Base-by-base conservation (phyloP, 2,329 filamentous ascomycete species). In the Helotiales sp. region DNA sequence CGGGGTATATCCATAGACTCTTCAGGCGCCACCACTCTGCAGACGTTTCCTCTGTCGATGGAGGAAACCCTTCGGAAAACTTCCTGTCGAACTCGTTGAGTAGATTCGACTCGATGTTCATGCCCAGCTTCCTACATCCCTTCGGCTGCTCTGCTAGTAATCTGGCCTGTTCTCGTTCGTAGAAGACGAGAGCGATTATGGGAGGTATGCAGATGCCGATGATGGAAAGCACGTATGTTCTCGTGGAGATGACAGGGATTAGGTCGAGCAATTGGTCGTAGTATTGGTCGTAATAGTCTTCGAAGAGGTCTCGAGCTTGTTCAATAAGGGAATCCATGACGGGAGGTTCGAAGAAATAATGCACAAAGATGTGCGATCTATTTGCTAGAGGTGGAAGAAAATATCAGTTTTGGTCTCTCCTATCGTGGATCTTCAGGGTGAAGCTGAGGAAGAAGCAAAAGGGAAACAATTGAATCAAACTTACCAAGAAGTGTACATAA, bases 1-100 rank as follows among this genome's bases (percentile, higher is more conserved):
- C 76, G 0, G 93, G 92, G 72, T 95, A 93, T 59, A 92, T 81
- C 75, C 86, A 87, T 52, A 96, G 77, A 55, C 88, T 89, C 71
- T 91, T 87, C 48, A 88, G 75, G 33, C 73, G 74, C 73, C 78
- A 79, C 56, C 71, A 71, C 22, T 61, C 70, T 7, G 63, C 61
- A 4, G 69, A 70, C 25, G 67, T 57, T 36, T 69, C 63, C 52
- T 77, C 74, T n/a, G 64, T 67, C 22, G 52, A 57, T 3, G 72
- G 65, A 3, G 63, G 63, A 38, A 69, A 66, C 17, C 73, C 75
- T 22, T 72, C 62, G 48, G 67, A 74, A 67, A 81, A 83, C 53
- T 77, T 77, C 10, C 75, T 74, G 46, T 82, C 75, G 63, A 79
- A 82, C 67, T 86, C 81, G 67, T 87, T 83, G 27, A 72, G 66